Conservation (phyloP, 2,329 filamentous ascomycete genomes). For the Dothiorella sarmentorum region DNA sequence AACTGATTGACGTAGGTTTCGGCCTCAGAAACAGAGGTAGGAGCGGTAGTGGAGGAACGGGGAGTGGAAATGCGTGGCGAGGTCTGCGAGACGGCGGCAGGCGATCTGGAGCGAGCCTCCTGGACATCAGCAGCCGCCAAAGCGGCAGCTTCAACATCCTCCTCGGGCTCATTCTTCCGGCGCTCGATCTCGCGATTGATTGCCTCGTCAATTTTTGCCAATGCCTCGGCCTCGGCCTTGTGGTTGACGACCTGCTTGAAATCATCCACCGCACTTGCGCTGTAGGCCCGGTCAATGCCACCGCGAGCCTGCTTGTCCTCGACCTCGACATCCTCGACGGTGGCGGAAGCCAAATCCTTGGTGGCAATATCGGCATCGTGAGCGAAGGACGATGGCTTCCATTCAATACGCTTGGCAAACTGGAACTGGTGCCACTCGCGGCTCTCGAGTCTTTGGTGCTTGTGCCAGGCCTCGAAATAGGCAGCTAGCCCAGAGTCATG, state of each 20-base stretch:
- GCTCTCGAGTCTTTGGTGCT: constrained; percentile 67
- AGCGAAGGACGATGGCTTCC: constrained; percentile 59
- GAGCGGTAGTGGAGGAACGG: constrained; percentile 44
- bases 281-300: constrained; percentile 49
- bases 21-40: constrained; percentile 59
- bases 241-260: constrained; percentile 53
- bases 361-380: constrained; percentile 39
- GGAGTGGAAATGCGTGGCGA: constrained; percentile 27
- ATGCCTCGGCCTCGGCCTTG: constrained; percentile 50
- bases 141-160: constrained; percentile 32
- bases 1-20: constrained; percentile 78
- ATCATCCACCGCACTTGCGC: constrained; percentile 57
- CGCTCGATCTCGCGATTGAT: constrained; percentile 74
- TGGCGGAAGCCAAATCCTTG: constrained; percentile 26
- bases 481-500: constrained; percentile 67
- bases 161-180: constrained; percentile 50
- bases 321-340: constrained; percentile 25
- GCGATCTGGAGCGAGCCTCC: constrained; percentile 31
- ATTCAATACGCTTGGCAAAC: constrained; percentile 83
- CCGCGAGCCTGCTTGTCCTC: constrained; percentile 26
- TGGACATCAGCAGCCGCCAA: constrained; percentile 30
- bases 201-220: constrained; percentile 82
- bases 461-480: constrained; percentile 88
- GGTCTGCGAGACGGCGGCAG: constrained; percentile 31
- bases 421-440: constrained; percentile 91